A percentile compares a stretch with the other conserved stretches of the same genome.
These are phyloP conservation scores for Xerocomus potaroensis DNA, from an alignment of 768 basidiomycete genomes.

Conservation along the genomic window DNA sequence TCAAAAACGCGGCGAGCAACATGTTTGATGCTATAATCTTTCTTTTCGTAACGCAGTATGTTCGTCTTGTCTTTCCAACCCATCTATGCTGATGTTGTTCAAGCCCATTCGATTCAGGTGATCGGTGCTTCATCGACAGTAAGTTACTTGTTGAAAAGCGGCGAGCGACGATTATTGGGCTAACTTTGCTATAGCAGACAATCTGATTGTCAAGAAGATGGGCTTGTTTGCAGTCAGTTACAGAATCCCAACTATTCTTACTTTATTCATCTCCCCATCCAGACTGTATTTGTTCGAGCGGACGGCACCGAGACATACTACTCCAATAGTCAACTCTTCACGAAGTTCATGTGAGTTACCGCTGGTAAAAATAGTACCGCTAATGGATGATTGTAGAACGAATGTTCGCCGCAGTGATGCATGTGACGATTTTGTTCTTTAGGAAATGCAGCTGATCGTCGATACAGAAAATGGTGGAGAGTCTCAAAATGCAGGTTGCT, in stretches of 20 bases:
- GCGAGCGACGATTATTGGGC: neutral
- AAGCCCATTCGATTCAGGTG: slow-evolving; percentile 79
- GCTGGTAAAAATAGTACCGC: neutral
- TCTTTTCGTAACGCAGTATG: slow-evolving; percentile 78
- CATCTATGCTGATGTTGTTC: slow-evolving; percentile 1
- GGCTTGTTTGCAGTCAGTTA: slow-evolving; percentile 63
- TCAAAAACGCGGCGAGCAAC: slow-evolving; percentile 66
- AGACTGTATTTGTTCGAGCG: slow-evolving; percentile 66
- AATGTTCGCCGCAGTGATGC: slow-evolving; percentile 73
- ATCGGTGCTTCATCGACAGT: slow-evolving; percentile 74
- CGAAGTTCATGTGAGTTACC: slow-evolving; percentile 61
- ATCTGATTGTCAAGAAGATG: slow-evolving; percentile 75
- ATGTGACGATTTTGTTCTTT: slow-evolving; percentile 18
- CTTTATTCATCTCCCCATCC: neutral
- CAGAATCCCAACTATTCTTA: neutral
- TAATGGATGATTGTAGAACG: slow-evolving; percentile 37
- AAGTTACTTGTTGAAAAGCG: slow-evolving; percentile 12
- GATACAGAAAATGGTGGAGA: slow-evolving; percentile 61
- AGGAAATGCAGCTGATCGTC: slow-evolving; percentile 9
- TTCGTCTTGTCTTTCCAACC: slow-evolving; percentile 8
- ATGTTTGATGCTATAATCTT: slow-evolving; percentile 83
- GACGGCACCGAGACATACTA: slow-evolving; percentile 82
- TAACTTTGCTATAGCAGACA: slow-evolving; percentile 46
- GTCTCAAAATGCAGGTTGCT: slow-evolving; percentile 62
- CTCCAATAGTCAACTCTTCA: slow-evolving; percentile 73